Evolutionary conservation across 495 filamentous ascomycete species (phyloP).

Genomic region (Terfezia claveryi): DNA sequence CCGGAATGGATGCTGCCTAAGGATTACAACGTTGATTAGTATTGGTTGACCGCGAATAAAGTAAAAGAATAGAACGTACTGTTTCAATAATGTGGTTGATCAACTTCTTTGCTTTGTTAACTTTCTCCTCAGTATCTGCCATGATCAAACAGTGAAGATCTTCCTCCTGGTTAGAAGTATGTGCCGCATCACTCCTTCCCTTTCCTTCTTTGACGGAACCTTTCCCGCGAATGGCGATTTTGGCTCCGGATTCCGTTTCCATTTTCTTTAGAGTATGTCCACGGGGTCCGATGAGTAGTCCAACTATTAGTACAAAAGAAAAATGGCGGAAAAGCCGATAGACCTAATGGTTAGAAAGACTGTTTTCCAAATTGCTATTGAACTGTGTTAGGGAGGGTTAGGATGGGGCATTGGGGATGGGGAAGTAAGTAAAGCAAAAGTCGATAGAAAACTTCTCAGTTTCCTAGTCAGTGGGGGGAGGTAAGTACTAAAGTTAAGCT

Average conservation of each 20-base stretch:
- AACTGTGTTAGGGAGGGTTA: conserved; percentile 5
- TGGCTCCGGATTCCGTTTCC: conserved; percentile 56
- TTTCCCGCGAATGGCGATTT: conserved; percentile 66
- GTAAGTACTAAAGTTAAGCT: conserved; percentile 99
- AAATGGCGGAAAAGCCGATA: conserved; percentile 3
- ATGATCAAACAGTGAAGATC: conserved; percentile 67
- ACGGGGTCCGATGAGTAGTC: conserved; percentile 69
- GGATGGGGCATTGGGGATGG: conserved; percentile 1
- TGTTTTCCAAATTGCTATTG: not conserved
- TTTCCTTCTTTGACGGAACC: conserved; percentile 75
- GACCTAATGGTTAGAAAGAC: conserved; percentile 16
- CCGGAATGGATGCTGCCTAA: conserved; percentile 57
- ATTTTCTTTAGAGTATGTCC: conserved; percentile 69
- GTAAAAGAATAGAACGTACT: conserved; percentile 23
- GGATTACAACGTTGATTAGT: not conserved
- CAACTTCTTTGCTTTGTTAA: conserved; percentile 58
- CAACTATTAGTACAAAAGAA: conserved; percentile 43
- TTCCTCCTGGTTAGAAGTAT: conserved; percentile 69
- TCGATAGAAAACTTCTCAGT: not conserved
- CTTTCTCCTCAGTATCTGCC: conserved; percentile 62
- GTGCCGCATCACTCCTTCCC: conserved; percentile 54
- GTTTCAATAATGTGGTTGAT: conserved; percentile 67
- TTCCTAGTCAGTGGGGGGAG: conserved; percentile 36
- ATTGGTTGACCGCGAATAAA: not conserved
- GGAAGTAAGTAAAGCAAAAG: not conserved